Percentiles rank a stretch among this genome's conserved stretches.
Evolutionary conservation across 2,329 filamentous ascomycete genomes (phyloP).

Genomic region (Sporothrix phasma): DNA sequence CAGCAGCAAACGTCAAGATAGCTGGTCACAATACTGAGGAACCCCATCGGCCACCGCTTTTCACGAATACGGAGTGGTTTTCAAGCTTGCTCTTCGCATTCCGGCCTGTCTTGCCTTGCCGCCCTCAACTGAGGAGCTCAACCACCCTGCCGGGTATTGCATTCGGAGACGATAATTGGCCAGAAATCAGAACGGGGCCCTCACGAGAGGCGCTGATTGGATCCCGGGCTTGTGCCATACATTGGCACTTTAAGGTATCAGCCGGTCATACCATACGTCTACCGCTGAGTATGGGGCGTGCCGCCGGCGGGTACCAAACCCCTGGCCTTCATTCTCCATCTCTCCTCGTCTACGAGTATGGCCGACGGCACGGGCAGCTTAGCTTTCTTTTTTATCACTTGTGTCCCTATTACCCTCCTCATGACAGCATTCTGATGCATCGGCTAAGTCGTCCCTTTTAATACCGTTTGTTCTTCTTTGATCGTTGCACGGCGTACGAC

Average conservation of each 20-base stretch:
- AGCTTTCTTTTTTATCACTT: not conserved
- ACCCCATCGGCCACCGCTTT: not conserved
- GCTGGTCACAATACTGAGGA: not conserved
- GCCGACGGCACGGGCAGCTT: not conserved
- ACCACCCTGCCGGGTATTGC: not conserved
- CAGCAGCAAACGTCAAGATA: not conserved
- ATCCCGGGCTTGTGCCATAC: not conserved
- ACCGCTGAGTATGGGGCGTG: slow-evolving; percentile 3
- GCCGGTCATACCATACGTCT: not conserved
- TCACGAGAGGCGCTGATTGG: not conserved
- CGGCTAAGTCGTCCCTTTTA: not conserved
- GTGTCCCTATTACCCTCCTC: not conserved
- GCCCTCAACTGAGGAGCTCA: not conserved
- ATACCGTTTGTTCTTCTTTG: not conserved
- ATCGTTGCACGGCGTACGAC: no score
- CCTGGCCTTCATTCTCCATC: not conserved
- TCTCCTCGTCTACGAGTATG: not conserved
- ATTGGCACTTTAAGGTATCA: not conserved
- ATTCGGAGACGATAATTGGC: not conserved
- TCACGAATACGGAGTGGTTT: not conserved
- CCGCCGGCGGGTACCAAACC: not conserved
- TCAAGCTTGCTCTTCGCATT: not conserved
- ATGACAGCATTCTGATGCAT: slow-evolving; percentile 7
- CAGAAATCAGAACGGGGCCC: not conserved
- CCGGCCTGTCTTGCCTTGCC: not conserved